Percentiles rank a stretch among this genome's conserved stretches.
phyloP scores from a whole-genome alignment of 1,284 basidiomycete species.

The Boletus sp. region DNA sequence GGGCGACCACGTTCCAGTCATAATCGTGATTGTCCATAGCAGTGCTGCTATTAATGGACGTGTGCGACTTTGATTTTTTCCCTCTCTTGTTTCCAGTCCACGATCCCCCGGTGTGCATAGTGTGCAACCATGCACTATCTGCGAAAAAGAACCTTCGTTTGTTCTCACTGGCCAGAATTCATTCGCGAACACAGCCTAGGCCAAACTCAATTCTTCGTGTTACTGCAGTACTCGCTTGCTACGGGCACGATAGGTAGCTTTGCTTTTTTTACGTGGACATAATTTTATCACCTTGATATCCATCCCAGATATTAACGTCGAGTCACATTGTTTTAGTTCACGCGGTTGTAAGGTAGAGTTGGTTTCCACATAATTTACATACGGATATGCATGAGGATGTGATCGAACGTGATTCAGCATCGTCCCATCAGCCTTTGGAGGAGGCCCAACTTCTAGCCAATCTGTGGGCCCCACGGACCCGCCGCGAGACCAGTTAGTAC shows the following conservation, averaged over 20 bases:
- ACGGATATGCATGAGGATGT: slow-evolving; percentile 5
- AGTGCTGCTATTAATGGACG: background rate
- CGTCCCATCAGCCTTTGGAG: background rate
- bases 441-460: background rate
- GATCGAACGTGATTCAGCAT: background rate
- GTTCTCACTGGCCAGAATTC: slow-evolving; percentile 6
- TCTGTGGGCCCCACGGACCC: background rate
- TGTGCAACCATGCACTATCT: slow-evolving; percentile 6
- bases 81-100: background rate
- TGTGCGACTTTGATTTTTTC: background rate
- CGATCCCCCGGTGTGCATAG: slow-evolving; percentile 1
- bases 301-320: slow-evolving; percentile 18
- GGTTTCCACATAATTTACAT: slow-evolving; percentile 10
- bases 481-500: slow-evolving; percentile 4
- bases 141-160: slow-evolving; percentile 9
- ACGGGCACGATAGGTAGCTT: slow-evolving; percentile 19
- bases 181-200: slow-evolving; percentile 1
- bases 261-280: slow-evolving; percentile 21
- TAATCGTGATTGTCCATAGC: slow-evolving; percentile 6
- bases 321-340: slow-evolving; percentile 17
- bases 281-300: slow-evolving; percentile 29
- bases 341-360: slow-evolving; percentile 19
- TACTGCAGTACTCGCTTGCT: slow-evolving; percentile 9
- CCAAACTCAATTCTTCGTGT: slow-evolving; percentile 6
- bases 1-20: slow-evolving; percentile 22